A percentile compares a stretch with the other conserved stretches of the same genome.
Conservation (phyloP, 345 rosid species). For the Syzygium jambos region DNA sequence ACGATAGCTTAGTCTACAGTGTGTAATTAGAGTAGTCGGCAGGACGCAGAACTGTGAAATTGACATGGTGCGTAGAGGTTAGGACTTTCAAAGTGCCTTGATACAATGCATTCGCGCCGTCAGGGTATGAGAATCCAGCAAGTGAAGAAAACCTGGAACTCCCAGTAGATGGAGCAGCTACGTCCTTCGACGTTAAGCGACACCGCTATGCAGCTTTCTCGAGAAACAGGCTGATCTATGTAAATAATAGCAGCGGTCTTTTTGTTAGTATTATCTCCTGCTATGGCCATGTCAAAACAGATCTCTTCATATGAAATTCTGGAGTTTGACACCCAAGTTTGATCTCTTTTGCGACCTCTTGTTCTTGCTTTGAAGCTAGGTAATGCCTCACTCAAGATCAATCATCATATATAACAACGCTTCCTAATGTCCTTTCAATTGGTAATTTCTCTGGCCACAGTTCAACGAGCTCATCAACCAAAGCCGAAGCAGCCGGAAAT, state of each 20-base stretch:
- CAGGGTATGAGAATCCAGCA: not conserved
- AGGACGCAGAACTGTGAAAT: not conserved
- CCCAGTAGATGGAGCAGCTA: not conserved
- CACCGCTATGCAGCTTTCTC: not conserved
- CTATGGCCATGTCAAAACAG: not conserved
- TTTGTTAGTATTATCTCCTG: not conserved
- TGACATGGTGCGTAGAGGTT: not conserved
- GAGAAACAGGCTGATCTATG: not conserved
- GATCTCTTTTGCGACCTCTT: not conserved
- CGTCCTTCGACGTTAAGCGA: not conserved
- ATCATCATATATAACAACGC: not conserved
- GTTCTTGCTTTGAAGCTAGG: not conserved
- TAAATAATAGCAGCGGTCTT: not conserved
- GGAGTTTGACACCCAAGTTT: not conserved
- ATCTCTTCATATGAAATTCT: not conserved
- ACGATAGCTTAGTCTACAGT: slow-evolving; percentile 3
- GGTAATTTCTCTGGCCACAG: not conserved
- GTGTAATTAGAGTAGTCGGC: not conserved
- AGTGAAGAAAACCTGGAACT: not conserved
- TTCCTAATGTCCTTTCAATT: not conserved
- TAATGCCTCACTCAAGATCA: not conserved
- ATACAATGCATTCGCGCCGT: not conserved
- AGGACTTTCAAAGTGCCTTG: not conserved
- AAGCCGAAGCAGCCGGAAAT: not conserved
- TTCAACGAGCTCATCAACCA: not conserved